phyloP scores from a whole-genome alignment of 345 rosid species.

The Eucalyptus caleyi region DNA sequence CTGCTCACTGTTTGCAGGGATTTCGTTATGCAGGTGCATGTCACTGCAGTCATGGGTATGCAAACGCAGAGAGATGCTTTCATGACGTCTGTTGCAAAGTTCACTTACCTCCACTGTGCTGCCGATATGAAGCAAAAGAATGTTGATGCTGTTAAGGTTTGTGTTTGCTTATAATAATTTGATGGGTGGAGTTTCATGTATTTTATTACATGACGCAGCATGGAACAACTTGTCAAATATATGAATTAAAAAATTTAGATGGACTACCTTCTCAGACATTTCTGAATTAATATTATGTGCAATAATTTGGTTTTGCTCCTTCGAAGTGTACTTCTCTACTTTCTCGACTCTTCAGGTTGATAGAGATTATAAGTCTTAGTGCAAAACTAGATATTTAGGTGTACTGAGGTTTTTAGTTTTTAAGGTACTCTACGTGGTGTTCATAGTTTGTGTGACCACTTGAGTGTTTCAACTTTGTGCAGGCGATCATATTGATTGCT shows the following conservation, averaged over 20 bases:
- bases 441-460: not conserved
- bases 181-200: not conserved
- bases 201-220: not conserved
- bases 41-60: constrained; percentile 93
- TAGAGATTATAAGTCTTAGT: not conserved
- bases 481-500: constrained; percentile 89
- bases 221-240: not conserved
- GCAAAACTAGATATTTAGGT: not conserved
- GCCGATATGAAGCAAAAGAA: constrained; percentile 97
- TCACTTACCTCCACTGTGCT: constrained; percentile 87
- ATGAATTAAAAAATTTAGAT: not conserved
- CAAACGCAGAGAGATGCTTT: constrained; percentile 99
- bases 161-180: not conserved
- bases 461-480: constrained; percentile 3
- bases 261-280: not conserved
- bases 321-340: not conserved
- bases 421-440: not conserved
- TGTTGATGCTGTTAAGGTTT: constrained; percentile 94
- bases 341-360: not conserved
- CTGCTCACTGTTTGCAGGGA: constrained; percentile 83
- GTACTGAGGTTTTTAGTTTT: not conserved
- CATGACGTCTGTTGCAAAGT: constrained; percentile 91
- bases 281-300: not conserved
- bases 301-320: not conserved
- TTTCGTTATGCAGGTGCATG: constrained; percentile 82